Evolutionary conservation across 495 filamentous ascomycete species (phyloP), one percentile per base, ranked within the genome.

Genomic region (Penicillium lividum): DNA sequence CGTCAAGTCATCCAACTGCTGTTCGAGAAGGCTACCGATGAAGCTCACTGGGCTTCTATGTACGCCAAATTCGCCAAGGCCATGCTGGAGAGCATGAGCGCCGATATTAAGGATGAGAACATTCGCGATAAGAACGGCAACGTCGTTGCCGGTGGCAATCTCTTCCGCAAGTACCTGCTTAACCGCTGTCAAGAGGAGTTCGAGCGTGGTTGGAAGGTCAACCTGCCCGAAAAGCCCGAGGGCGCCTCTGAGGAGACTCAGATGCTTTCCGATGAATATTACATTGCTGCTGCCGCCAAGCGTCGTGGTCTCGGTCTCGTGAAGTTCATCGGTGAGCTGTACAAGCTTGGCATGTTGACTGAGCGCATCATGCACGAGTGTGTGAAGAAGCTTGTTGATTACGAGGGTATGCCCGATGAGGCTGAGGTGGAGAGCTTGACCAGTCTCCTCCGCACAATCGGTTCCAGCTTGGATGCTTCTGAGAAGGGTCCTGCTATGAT

Each of bases 301-400:
- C 87, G 94, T 74, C 89, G 91, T 72, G 94, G 94, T 76, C 87
- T 99, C 60, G 94, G 94, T 85, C 82, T 99, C 52, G 92, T 99
- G 63, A 93, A 97, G 75, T 98, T 99, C 79, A 99, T 99, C 73
- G 94, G 94, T 77, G 94, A 98, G 72, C 86, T 98, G 38, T 98
- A 94, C 85, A 98, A 98, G 81, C 85, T 98, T 59, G 85, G 87
- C 65, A 99, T 99, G 94, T 83, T 99, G 74, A 99, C 94, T 48
- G 89, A 96, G 71, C 91, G 92, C 74, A 98, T 98, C 78, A 98
- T 99, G 94, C 95, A 98, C 78, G 92, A 97, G 77, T 99, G 94
- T 82, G 91, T 98, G 11, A 87, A 90, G 80, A 96, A 96, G 75
- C 81, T 98, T 53, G 90, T 98, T 53, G 93, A 99, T 73, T 97